A percentile compares a stretch with the other conserved stretches of the same genome.
Evolutionary conservation across 2,329 filamentous ascomycete genomes (phyloP).

Genomic region (Didymella sp.): DNA sequence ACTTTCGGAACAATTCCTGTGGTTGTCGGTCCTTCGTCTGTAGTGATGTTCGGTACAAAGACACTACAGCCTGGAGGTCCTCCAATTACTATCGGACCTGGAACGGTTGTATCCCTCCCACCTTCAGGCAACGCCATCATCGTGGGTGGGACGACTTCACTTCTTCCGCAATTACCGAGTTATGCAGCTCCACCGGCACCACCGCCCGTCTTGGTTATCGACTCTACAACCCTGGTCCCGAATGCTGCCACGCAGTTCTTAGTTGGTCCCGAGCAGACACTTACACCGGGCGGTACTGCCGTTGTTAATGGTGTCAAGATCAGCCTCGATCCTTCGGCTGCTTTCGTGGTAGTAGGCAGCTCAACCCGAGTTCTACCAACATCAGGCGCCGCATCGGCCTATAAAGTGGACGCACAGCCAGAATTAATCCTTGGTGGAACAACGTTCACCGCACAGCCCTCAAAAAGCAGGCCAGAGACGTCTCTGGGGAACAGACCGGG

Average conservation of each 20-base stretch:
- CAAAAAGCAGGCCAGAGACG: background rate
- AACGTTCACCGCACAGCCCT: conserved; percentile 24
- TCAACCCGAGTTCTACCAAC: conserved; percentile 34
- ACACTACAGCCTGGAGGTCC: conserved; percentile 47
- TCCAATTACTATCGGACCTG: conserved; percentile 46
- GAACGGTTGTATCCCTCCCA: conserved; percentile 38
- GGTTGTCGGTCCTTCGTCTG: conserved; percentile 42
- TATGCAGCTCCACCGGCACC: conserved; percentile 17
- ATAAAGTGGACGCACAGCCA: background rate
- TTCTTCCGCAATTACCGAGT: conserved; percentile 25
- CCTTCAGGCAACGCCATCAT: conserved; percentile 41
- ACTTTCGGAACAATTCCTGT: conserved; percentile 38
- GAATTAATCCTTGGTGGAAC: conserved; percentile 3
- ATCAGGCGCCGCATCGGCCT: background rate
- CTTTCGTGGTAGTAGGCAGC: conserved; percentile 51
- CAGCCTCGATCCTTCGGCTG: conserved; percentile 50
- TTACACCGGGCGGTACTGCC: conserved; percentile 50
- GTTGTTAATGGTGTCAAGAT: conserved; percentile 50
- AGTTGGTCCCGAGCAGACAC: conserved; percentile 48
- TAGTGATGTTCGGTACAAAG: conserved; percentile 44
- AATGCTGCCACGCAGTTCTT: conserved; percentile 57
- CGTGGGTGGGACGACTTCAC: conserved; percentile 37
- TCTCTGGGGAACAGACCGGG: background rate
- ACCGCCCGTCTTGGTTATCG: conserved; percentile 52
- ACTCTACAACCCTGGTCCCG: conserved; percentile 50